Evolutionary conservation across 2,329 filamentous ascomycete species (phyloP).

Genomic region (Harringtonia lauricola): DNA sequence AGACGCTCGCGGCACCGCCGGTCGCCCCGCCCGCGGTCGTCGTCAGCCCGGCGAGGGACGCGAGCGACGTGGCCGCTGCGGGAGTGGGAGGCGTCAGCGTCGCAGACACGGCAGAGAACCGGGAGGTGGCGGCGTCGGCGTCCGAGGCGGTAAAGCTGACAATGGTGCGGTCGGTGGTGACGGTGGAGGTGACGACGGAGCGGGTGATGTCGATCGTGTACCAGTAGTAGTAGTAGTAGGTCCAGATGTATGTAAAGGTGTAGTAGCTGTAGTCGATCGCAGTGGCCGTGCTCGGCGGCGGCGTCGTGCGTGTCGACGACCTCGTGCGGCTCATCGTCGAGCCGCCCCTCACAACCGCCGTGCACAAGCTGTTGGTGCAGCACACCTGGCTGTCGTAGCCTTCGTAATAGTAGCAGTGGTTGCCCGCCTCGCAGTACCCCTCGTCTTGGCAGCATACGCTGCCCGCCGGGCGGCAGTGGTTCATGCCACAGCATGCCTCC

Average conservation of each 20-base stretch:
- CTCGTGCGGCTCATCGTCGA: constrained; percentile 11
- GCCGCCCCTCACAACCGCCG: constrained; percentile 13
- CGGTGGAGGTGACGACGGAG: constrained; percentile 13
- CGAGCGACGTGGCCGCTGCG: constrained; percentile 13
- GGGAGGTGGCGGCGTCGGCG: constrained; percentile 8
- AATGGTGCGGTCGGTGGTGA: constrained; percentile 7
- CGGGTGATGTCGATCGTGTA: constrained; percentile 11
- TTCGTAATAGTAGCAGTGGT: constrained; percentile 11
- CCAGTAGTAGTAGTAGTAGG: constrained; percentile 17
- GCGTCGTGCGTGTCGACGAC: constrained; percentile 8
- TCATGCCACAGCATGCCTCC: constrained; percentile 12
- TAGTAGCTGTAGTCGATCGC: constrained; percentile 9
- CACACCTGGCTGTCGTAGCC: constrained; percentile 6
- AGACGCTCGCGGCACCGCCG: too few relatives aligned
- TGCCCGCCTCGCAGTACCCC: constrained; percentile 13
- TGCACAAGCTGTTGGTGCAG: constrained; percentile 16
- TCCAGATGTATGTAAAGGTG: constrained; percentile 15
- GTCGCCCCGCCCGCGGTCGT: too few relatives aligned
- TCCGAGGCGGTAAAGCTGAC: constrained; percentile 14
- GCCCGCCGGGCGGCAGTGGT: constrained; percentile 13
- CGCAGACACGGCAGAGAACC: constrained; percentile 11
- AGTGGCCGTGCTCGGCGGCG: constrained; percentile 6
- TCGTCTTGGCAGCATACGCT: constrained; percentile 14
- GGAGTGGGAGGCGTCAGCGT: constrained; percentile 11
- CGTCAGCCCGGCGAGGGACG: constrained; percentile 13